phyloP scores from a whole-genome alignment of 1,284 basidiomycete genomes.

The Heterobasidion occidentale region DNA sequence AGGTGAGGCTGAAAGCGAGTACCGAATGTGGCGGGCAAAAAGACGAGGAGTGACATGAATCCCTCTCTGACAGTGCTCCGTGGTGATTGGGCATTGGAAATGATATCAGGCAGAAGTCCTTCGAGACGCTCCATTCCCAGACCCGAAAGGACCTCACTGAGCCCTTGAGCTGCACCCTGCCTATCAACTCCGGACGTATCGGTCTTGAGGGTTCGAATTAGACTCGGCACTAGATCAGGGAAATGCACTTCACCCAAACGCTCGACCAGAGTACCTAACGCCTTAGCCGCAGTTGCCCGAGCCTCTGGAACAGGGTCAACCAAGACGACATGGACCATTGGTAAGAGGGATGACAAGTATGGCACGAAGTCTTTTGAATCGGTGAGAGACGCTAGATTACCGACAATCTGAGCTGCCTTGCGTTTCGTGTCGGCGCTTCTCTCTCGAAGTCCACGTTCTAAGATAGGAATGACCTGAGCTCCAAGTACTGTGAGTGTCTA shows the following conservation, averaged over 20 bases:
- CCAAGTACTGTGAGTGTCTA: conserved; percentile 7
- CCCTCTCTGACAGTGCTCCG: conserved; percentile 93
- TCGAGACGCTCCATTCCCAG: conserved; percentile 97
- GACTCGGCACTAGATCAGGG: conserved; percentile 89
- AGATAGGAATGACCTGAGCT: conserved; percentile 83
- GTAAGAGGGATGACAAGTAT: conserved; percentile 83
- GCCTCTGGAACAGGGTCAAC: conserved; percentile 97
- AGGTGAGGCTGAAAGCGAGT: conserved; percentile 94
- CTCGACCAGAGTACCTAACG: conserved; percentile 95
- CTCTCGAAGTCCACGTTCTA: conserved; percentile 90
- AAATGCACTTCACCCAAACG: conserved; percentile 93
- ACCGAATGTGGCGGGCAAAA: conserved; percentile 94
- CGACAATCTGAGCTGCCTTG: conserved; percentile 95
- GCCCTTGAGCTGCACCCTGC: conserved; percentile 96
- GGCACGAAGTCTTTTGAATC: conserved; percentile 97
- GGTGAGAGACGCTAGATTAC: conserved; percentile 91
- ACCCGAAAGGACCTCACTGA: conserved; percentile 93
- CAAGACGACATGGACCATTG: conserved; percentile 88
- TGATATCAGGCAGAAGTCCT: conserved; percentile 89
- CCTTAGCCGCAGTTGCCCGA: conserved; percentile 93
- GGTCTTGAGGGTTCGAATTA: conserved; percentile 86
- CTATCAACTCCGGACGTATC: conserved; percentile 95
- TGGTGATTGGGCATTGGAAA: conserved; percentile 85
- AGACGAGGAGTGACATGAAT: conserved; percentile 97
- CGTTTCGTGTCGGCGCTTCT: conserved; percentile 92